A percentile compares a stretch with the other conserved stretches of the same genome.
Evolutionary conservation across 768 basidiomycete genomes (phyloP).

Genomic region (Naematelia encephala): DNA sequence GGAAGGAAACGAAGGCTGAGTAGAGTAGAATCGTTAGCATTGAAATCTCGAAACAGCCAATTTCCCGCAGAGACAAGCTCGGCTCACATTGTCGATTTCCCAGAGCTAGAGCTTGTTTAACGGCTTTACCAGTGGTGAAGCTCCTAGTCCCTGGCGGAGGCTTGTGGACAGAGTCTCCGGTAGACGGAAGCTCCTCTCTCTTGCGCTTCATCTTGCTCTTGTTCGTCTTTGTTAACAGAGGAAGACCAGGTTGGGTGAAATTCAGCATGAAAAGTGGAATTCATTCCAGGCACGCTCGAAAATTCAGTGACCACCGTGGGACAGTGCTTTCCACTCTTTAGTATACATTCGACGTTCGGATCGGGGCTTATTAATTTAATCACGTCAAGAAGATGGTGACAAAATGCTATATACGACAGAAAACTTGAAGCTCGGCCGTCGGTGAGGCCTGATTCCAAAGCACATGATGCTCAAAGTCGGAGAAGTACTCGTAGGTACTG

Average conservation of each 20-base stretch:
- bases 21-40: not conserved
- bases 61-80: slow-evolving; percentile 1
- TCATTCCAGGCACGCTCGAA: not conserved
- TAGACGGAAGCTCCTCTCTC: slow-evolving; percentile 16
- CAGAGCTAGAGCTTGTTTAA: slow-evolving; percentile 36
- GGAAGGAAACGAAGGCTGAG: slow-evolving; percentile 41
- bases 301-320: not conserved
- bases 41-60: too few species aligned
- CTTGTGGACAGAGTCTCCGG: slow-evolving; percentile 2
- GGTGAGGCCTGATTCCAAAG: too few species aligned
- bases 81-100: slow-evolving; percentile 39
- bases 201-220: slow-evolving; percentile 35
- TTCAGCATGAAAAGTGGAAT: not conserved
- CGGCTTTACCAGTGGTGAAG: slow-evolving; percentile 38
- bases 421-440: too few species aligned
- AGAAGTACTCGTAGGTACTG: too few species aligned
- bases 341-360: too few species aligned
- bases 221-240: not conserved
- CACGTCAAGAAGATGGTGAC: too few species aligned
- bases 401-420: not conserved
- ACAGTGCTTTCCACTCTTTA: not conserved
- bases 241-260: not conserved
- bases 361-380: too few species aligned
- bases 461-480: too few species aligned
- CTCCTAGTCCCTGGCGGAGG: slow-evolving; percentile 29